Evolutionary conservation across 768 basidiomycete genomes (phyloP).

Genomic region (Daedalea quercina): DNA sequence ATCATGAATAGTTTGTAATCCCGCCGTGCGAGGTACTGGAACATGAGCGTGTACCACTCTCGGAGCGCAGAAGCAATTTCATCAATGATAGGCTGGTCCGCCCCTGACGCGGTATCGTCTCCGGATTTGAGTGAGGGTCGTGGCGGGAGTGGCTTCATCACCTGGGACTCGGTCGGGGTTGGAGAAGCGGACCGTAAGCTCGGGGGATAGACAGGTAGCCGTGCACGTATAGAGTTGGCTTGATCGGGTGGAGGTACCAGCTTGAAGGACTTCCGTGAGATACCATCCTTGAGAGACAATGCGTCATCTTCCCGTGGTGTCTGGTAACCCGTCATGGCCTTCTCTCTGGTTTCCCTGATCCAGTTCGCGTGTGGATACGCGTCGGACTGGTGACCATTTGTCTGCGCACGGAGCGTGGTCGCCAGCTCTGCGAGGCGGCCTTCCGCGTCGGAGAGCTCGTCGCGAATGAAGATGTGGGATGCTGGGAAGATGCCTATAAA

Average conservation of each 20-base stretch:
- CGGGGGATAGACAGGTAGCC: slow-evolving; percentile 64
- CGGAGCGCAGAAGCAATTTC: slow-evolving; percentile 95
- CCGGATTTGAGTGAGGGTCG: slow-evolving; percentile 93
- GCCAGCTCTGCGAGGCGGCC: slow-evolving; percentile 77
- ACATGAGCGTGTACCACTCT: slow-evolving; percentile 93
- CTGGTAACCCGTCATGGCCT: neutral
- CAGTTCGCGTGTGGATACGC: slow-evolving; percentile 11
- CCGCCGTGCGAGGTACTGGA: slow-evolving; percentile 81
- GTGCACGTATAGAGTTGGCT: slow-evolving; percentile 64
- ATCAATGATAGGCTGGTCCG: slow-evolving; percentile 85
- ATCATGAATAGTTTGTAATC: slow-evolving; percentile 86
- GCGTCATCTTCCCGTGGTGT: slow-evolving; percentile 2
- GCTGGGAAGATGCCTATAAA: slow-evolving; percentile 94
- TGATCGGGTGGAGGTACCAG: slow-evolving; percentile 71
- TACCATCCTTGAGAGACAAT: slow-evolving; percentile 8
- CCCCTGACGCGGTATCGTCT: slow-evolving; percentile 85
- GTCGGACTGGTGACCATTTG: slow-evolving; percentile 25
- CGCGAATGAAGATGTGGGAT: slow-evolving; percentile 80
- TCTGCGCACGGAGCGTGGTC: slow-evolving; percentile 34
- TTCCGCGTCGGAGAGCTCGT: slow-evolving; percentile 83
- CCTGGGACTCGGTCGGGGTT: slow-evolving; percentile 57
- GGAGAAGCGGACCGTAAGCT: slow-evolving; percentile 63
- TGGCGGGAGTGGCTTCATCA: slow-evolving; percentile 73
- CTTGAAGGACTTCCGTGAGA: slow-evolving; percentile 56
- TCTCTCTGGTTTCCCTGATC: neutral